Evolutionary conservation across 441 rosid genomes (phyloP), one percentile per base, ranked within the genome.

Genomic region (Croton setiger): DNA sequence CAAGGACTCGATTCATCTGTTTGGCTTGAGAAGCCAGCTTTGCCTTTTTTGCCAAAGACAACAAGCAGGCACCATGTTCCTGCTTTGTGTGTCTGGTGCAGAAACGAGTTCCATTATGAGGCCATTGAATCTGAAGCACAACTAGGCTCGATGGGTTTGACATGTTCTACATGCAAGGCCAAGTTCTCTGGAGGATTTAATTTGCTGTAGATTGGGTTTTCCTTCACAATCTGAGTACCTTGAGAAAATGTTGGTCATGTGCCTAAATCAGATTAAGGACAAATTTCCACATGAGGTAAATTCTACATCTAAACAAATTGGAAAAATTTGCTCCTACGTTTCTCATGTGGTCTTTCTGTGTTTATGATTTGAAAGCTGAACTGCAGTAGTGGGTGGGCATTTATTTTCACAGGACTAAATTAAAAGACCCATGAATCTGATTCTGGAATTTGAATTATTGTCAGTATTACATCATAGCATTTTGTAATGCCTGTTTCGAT

Each of bases 111-210:
- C 59, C 63, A 72, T 60, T 65, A 70, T 27, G 84, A 82, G 68
- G 64, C 72, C 62, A 36, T 68, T 31, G 78, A 76, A 73, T 75
- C 72, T 14, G 78, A 63, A 63, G 67, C 72, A 7, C 80, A 82
- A 61, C 60, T 71, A 49, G 77, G 78, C 14, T 60, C 79, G 1
- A 52, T 72, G 67, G 78, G 75, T 52, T 67, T 72, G 66, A 67
- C 79, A 67, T 86, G 91, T 75, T 69, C 76, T 47, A 64, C 39
- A 66, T 86, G 88, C 82, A 77, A 78, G 76, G 85, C 78, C 59
- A 81, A 76, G 69, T 72, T 82, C 72, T 61, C 81, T 18, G 77
- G 83, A 35, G 59, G 72, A 47, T 73, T 45, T 44, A 80, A 66
- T 61, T 69, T 74, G 39, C 57, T 72, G 64, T 75, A 73, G 78